Conservation (phyloP, 179 eudicot species). For the Silene coronaria region DNA sequence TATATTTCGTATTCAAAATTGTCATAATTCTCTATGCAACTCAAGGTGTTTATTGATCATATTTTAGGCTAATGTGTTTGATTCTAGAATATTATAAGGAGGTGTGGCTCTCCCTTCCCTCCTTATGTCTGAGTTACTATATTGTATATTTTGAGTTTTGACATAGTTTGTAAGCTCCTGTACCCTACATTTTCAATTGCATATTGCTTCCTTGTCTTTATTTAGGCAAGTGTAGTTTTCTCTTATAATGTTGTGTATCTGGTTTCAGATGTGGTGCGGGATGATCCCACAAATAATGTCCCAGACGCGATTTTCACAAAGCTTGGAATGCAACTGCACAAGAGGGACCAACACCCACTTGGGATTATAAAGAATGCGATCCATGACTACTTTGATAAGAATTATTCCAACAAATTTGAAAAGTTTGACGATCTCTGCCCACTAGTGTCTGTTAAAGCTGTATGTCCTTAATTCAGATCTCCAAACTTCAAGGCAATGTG, state of each 20-base stretch:
- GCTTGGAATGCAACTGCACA: constrained; percentile 91
- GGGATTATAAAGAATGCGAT: constrained; percentile 91
- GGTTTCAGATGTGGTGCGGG: constrained; percentile 67
- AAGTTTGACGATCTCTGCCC: constrained; percentile 89
- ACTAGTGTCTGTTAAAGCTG: constrained; percentile 68
- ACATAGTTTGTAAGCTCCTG: not conserved
- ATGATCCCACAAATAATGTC: constrained; percentile 86
- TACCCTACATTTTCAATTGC: not conserved
- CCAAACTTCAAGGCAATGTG: not conserved
- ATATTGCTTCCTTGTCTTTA: not conserved
- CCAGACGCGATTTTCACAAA: constrained; percentile 74
- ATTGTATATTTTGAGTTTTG: not conserved
- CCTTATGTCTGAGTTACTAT: not conserved
- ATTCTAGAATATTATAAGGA: not conserved
- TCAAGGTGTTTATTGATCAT: not conserved
- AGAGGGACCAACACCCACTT: constrained; percentile 71
- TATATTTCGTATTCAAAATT: not conserved
- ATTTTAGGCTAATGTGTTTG: constrained; percentile 2
- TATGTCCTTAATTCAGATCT: constrained; percentile 17
- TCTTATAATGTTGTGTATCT: constrained; percentile 6
- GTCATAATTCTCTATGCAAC: not conserved
- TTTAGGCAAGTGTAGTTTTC: not conserved
- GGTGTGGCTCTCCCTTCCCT: not conserved
- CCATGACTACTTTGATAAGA: constrained; percentile 65
- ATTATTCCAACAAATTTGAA: constrained; percentile 57